Conservation (phyloP, 148 eudicot genomes). For the Tetragonia tetragonoides region DNA sequence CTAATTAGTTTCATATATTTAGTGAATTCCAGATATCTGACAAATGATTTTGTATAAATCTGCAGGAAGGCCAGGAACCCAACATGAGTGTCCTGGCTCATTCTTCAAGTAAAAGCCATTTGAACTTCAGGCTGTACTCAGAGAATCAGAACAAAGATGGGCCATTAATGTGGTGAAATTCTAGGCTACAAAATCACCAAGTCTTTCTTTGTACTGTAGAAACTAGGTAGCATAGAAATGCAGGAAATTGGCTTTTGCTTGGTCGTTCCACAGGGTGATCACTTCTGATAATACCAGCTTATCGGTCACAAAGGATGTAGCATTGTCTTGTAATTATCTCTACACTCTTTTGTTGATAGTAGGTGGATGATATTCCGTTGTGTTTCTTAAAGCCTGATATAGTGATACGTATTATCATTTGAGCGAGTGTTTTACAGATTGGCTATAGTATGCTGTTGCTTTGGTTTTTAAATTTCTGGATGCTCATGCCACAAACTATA, state of each 20-base stretch:
- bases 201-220: conserved; percentile 3
- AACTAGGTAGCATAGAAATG: not conserved
- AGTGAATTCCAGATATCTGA: not conserved
- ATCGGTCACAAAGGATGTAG: not conserved
- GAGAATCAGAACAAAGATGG: conserved; percentile 11
- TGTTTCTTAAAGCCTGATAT: not conserved
- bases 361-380: not conserved
- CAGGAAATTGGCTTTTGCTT: not conserved
- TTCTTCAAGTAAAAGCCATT: conserved; percentile 27
- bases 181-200: not conserved
- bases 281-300: too few relatives aligned
- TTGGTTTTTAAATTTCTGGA: too few relatives aligned
- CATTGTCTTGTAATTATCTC: not conserved
- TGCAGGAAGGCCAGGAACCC: conserved; percentile 28
- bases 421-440: too few relatives aligned
- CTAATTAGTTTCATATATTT: not conserved
- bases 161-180: not conserved
- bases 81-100: conserved; percentile 11
- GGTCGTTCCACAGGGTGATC: too few relatives aligned
- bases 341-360: not conserved
- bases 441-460: too few relatives aligned
- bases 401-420: not conserved
- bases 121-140: conserved; percentile 1
- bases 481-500: too few relatives aligned
- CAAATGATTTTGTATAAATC: not conserved